Base-by-base conservation (phyloP, 2,329 filamentous ascomycete genomes). In the Blumeriella jaapii region DNA sequence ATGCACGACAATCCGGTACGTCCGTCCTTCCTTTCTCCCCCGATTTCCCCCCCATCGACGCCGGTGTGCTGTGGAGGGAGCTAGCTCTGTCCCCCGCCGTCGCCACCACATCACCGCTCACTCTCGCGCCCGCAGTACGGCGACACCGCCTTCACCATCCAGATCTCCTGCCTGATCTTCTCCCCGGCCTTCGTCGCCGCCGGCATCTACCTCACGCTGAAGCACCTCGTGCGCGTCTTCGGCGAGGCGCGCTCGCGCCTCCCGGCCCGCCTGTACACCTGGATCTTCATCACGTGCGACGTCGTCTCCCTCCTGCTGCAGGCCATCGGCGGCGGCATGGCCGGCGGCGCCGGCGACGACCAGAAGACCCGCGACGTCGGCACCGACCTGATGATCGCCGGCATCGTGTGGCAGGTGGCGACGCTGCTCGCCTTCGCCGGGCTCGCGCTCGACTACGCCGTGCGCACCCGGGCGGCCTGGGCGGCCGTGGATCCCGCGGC, bases 201-300 rank as follows among this genome's bases (percentile, higher is more conserved):
- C 40, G 66, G 35, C 50, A 67, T 78, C 54, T 78, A 78, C 59
- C 63, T 78, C 16, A 75, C 69, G 3, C 66, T 78, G 40, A 41
- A 44, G 22, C 39, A 45, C 23, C 23, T 51, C 16, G 37, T 47
- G 13, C 32, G 40, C 7, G 34, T 38, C 6, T 50, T 50, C 15
- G 45, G 45, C 18, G 11, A 41, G 38, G 17, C 38, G 31, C 32
- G 34, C 16, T 39, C 36, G 5, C 31, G 31, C 11, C 35, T 69
- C 26, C 51, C 52, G 10, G 62, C 64, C 0, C 52, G 55, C 30
- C 60, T 52, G 34, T 69, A 68, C 40, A 67, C 65, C 6, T 55
- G 62, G 25, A 61, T 68, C 57, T 79, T 80, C 57, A 68, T 79
- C 45, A 61, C 68, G 31, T 67, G 65, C 53, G 71, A 76, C 53